These are phyloP conservation scores for Kodamaea hsintzibuensis DNA, from an alignment of 805 yeast species.

Conservation along the genomic window DNA sequence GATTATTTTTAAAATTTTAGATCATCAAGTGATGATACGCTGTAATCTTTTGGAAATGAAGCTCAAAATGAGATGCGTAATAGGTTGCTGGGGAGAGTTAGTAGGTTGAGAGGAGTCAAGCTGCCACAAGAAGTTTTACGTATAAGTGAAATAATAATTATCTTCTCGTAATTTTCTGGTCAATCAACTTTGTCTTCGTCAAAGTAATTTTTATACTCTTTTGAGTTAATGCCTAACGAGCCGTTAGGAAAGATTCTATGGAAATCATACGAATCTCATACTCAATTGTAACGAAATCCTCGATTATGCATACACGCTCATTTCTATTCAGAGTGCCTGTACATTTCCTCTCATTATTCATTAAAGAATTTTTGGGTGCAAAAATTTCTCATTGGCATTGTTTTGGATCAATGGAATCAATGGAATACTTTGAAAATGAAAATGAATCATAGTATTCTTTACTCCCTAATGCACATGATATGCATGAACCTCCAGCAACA, in stretches of 20 bases:
- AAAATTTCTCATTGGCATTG: neutral
- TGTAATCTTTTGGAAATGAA: no score
- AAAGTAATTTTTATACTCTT: neutral
- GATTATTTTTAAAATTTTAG: neutral
- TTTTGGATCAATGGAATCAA: neutral
- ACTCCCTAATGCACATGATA: neutral
- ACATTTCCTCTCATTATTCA: neutral
- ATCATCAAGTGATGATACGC: no score
- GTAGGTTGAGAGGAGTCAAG: neutral
- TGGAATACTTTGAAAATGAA: neutral
- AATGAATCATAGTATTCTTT: neutral
- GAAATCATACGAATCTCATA: neutral
- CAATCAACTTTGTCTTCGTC: neutral
- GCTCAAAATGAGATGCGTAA: no score
- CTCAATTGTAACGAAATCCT: neutral
- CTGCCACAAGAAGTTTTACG: neutral
- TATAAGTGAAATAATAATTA: neutral
- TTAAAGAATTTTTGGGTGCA: neutral
- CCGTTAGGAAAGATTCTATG: neutral
- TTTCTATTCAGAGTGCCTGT: neutral
- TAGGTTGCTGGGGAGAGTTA: neutral
- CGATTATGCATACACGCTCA: neutral
- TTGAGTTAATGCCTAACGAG: neutral
- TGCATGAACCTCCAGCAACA: neutral
- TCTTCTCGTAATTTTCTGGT: neutral